Evolutionary conservation across 108 stramenopile species (phyloP).

Genomic region (Cyclotella baltica): DNA sequence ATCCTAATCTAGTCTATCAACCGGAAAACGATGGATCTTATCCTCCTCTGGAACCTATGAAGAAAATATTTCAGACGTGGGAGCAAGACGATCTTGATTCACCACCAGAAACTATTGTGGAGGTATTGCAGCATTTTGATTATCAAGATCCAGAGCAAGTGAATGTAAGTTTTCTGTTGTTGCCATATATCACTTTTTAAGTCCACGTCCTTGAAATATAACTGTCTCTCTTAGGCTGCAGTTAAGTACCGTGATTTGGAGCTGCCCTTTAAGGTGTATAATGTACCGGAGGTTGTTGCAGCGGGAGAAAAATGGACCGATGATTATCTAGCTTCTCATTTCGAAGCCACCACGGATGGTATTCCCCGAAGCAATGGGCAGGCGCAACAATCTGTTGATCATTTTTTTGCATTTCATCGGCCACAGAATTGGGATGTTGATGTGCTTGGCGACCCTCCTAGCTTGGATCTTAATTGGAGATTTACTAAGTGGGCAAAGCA

Average conservation of each 20-base stretch:
- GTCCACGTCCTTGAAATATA: not conserved
- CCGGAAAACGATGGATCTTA: conserved; percentile 66
- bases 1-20: conserved; percentile 60
- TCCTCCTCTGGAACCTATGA: conserved; percentile 64
- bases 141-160: conserved; percentile 66
- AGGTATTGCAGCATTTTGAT: conserved; percentile 83
- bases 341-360: conserved; percentile 44
- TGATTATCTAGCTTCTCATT: conserved; percentile 75
- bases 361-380: conserved; percentile 50
- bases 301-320: conserved; percentile 84
- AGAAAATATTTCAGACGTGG: conserved; percentile 72
- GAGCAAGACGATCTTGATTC: conserved; percentile 81
- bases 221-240: conserved; percentile 45
- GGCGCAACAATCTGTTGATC: conserved; percentile 75
- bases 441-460: conserved; percentile 73
- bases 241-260: conserved; percentile 72
- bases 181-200: not conserved
- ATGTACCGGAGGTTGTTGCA: conserved; percentile 78
- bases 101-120: conserved; percentile 62
- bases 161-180: conserved; percentile 28
- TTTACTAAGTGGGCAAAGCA: conserved; percentile 79
- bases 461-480: conserved; percentile 71
- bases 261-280: conserved; percentile 84
- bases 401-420: conserved; percentile 87
- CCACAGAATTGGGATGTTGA: conserved; percentile 60